These are phyloP conservation scores for Claviceps lovelessii DNA, from an alignment of 2,329 filamentous ascomycete species.

Conservation along the genomic window DNA sequence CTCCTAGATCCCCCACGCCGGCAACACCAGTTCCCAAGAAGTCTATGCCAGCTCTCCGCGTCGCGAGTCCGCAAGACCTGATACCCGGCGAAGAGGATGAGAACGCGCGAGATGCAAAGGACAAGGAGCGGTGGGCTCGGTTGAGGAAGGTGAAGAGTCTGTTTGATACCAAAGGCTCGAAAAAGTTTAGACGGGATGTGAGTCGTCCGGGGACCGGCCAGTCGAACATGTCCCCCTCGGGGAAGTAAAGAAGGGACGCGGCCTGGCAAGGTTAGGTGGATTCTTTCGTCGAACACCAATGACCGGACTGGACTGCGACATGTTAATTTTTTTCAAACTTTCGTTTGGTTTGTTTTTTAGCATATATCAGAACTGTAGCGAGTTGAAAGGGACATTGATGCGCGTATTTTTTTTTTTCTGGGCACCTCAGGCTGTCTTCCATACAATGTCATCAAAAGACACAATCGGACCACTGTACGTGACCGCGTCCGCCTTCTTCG, in stretches of 20 bases:
- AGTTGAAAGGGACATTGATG: background rate
- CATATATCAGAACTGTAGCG: background rate
- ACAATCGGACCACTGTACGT: slow-evolving; percentile 22
- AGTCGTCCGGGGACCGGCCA: slow-evolving; percentile 28
- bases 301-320: background rate
- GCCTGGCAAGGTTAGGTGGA: background rate
- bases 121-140: slow-evolving; percentile 61
- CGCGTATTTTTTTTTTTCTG: background rate
- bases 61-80: slow-evolving; percentile 5
- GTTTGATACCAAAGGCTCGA: slow-evolving; percentile 50
- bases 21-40: slow-evolving; percentile 4
- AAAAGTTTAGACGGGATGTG: slow-evolving; percentile 31
- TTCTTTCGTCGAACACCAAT: background rate
- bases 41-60: slow-evolving; percentile 3
- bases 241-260: background rate
- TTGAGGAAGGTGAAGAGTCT: slow-evolving; percentile 57
- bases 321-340: background rate
- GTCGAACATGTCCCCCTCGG: slow-evolving; percentile 10
- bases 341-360: background rate
- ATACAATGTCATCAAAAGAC: slow-evolving; percentile 25
- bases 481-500: slow-evolving; percentile 22
- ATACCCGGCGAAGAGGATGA: slow-evolving; percentile 26
- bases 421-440: slow-evolving; percentile 11
- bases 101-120: slow-evolving; percentile 38
- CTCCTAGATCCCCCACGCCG: slow-evolving; percentile 8